phyloP scores from a whole-genome alignment of 345 rosid genomes.

The Melaleuca quinquenervia region DNA sequence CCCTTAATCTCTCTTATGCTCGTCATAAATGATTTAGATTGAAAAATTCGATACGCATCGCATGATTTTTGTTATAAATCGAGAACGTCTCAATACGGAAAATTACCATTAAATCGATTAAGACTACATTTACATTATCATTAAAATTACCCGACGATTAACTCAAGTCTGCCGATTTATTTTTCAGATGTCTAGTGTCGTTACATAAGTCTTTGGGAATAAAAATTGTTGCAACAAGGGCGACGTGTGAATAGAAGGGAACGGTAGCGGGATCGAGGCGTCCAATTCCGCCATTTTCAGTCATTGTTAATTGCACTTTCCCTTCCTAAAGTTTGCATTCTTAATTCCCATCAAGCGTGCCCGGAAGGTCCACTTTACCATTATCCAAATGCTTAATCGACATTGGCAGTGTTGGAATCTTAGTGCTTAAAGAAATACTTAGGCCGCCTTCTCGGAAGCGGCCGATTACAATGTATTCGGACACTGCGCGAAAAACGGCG shows the following conservation, averaged over 20 bases:
- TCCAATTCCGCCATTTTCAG: not conserved
- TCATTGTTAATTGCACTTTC: not conserved
- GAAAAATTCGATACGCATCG: not conserved
- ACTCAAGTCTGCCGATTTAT: not conserved
- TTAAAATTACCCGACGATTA: not conserved
- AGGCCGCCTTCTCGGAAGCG: not conserved
- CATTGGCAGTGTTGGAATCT: not conserved
- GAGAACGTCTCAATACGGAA: accelerated
- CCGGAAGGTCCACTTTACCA: not conserved
- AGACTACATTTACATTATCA: not conserved
- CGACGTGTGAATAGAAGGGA: not conserved
- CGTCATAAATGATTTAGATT: not conserved
- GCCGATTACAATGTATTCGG: not conserved
- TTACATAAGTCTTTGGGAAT: not conserved
- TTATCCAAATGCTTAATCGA: not conserved
- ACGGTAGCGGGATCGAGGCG: not conserved
- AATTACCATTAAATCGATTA: not conserved
- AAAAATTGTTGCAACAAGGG: not conserved
- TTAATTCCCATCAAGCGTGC: not conserved
- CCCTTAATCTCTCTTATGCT: not conserved
- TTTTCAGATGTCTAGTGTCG: not conserved
- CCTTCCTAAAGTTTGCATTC: not conserved
- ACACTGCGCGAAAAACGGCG: not conserved
- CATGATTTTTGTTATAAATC: accelerated
- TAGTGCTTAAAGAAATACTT: not conserved